Conservation (phyloP, 2,329 filamentous ascomycete genomes). For the Penicillium thymicola region DNA sequence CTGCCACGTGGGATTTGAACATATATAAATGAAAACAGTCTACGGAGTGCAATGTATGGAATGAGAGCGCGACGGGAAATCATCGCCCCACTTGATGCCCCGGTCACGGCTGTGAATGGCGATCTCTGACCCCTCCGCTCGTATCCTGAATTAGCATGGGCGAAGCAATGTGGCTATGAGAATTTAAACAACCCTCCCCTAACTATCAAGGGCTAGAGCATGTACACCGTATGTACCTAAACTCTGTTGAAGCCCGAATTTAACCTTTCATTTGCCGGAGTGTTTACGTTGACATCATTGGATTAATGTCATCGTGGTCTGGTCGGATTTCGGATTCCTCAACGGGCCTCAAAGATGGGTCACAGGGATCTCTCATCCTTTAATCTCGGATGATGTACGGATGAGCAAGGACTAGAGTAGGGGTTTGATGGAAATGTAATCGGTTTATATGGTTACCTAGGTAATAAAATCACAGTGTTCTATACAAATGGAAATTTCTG, state of each 20-base stretch:
- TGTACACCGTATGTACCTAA: no score
- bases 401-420: background rate
- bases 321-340: no score
- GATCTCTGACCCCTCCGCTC: background rate
- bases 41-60: no score
- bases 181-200: background rate
- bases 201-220: background rate
- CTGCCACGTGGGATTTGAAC: background rate
- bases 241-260: background rate
- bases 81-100: background rate
- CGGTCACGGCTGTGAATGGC: background rate
- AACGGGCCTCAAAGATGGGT: background rate
- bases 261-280: background rate
- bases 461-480: no score
- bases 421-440: background rate
- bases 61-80: background rate
- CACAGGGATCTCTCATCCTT: background rate
- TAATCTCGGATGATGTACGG: background rate
- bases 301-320: background rate
- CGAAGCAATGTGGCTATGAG: background rate
- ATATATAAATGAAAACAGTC: background rate
- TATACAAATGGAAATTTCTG: no score
- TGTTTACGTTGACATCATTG: background rate
- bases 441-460: background rate
- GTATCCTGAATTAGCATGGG: background rate